Evolutionary conservation across 495 filamentous ascomycete species (phyloP), one percentile per base, ranked within the genome.

Genomic region (Oidiodendron maius): DNA sequence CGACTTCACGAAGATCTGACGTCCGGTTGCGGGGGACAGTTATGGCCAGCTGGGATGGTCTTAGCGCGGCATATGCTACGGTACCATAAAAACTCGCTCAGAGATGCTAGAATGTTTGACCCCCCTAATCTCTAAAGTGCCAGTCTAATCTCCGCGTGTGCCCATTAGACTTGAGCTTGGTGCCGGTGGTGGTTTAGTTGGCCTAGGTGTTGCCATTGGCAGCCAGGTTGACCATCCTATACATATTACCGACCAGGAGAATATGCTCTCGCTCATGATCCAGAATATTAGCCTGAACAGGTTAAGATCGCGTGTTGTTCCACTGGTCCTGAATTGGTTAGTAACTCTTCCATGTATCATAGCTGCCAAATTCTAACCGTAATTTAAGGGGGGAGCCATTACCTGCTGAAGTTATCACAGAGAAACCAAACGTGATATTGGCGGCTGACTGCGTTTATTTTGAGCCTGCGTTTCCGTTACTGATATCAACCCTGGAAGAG

Each of bases 371-470:
- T 15, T 25, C 46, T 58, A 37, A 55, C 37, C 0, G 16, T 12
- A 18, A 15, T 40, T 23, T 45, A 51, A 82, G 78, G 79, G 75
- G 76, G 48, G 68, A 80, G 46, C 69, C 77, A 34, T 70, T 73
- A 39, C 73, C 70, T 18, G 51, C 60, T 38, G 70, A 66, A 47
- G 72, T 74, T 18, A 41, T 64, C 32, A 61, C 59, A 24, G 54
- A 63, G 38, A 73, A 76, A 50, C 85, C 89, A 11, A 82, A 93
- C 52, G 71, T 91, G 35, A 80, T 98, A 47, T 77, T 98, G 10
- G 93, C 93, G 10, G 93, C 91, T 4, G 93, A 98, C 64, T 97
- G 93, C 69, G 89, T 95, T 41, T 98, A 97, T 72, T 94, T 94
- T 58, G 91, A 98, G 63, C 89, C 91, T 3, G 86, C 91, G 2